Evolutionary conservation across 139 green algal species (phyloP), one percentile per base, ranked within the genome.

Genomic region (Edaphochlamys debaryana): DNA sequence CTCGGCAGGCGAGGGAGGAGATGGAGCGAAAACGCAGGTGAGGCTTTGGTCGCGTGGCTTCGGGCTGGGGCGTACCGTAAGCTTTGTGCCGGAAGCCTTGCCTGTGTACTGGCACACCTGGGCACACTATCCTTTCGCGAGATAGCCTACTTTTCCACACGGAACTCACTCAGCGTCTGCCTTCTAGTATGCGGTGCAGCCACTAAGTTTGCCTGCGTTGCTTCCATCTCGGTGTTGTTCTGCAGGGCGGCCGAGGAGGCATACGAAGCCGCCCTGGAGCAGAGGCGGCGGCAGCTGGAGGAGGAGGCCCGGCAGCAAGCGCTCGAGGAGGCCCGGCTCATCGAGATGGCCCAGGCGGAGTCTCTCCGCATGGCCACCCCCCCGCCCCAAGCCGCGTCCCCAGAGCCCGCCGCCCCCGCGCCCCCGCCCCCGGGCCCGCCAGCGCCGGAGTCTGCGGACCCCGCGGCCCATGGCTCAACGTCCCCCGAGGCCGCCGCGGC

Each of bases 251-350:
- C 54, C 0, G 86, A 92, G 79, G 73, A 86, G 52, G 80, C 76
- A 34, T 93, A 93, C 69, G 85, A 92, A 66, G 48, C 36, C 1
- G 88, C 89, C 0, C 56, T 93, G 45, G 88, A 93, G 87, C 66
- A 68, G 74, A 72, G 89, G 32, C 85, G 88, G 7, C 74, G 62
- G 34, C 85, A 92, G 79, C 67, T 93, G 19, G 84, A 79, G 40
- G 75, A 72, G 30, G 81, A 89, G 87, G 54, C 69, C 11, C 36
- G 34, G 56, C n/a, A 50, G 48, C 37, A 56, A n/a, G 77, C 77
- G 38, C 63, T 64, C 3, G 78, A 84, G 66, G 78, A 84, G 66
- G 78, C 78, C 0, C 64, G 78, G 0, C 50, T 72, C 34, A 58
- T 85, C 23, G 72, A 78, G 62, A 68, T 67, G 37, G 73, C 70